Evolutionary conservation across 2,329 filamentous ascomycete species (phyloP).

Genomic region (Scedosporium dehoogii): DNA sequence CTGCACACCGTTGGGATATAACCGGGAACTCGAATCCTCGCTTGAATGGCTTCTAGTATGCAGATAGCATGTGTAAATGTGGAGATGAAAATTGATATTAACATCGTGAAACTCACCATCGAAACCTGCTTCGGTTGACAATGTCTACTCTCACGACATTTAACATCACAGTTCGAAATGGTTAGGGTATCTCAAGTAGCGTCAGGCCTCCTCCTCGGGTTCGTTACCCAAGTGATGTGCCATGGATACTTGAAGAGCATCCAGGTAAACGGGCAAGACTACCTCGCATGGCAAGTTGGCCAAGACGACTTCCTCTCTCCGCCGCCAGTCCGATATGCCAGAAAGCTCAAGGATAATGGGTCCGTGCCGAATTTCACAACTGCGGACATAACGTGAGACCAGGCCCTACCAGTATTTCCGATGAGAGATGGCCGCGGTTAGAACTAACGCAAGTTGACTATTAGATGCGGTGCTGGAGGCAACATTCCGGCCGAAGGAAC

Average conservation of each 20-base stretch:
- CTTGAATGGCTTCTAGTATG: background rate
- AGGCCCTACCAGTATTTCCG: no score
- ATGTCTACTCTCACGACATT: no score
- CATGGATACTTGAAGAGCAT: constrained; percentile 3
- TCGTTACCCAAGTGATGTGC: background rate
- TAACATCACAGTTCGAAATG: background rate
- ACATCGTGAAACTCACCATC: no score
- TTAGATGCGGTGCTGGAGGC: constrained; percentile 1
- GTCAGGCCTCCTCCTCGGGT: background rate
- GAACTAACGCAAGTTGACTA: no score
- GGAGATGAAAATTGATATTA: no score
- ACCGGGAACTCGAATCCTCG: background rate
- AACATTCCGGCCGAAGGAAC: background rate
- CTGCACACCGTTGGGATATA: background rate
- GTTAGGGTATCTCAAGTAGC: background rate
- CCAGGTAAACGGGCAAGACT: background rate
- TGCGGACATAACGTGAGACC: background rate
- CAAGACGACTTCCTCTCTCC: background rate
- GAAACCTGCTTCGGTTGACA: no score
- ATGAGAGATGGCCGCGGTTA: background rate
- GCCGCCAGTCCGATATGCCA: background rate
- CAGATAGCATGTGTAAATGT: no score
- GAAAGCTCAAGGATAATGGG: background rate
- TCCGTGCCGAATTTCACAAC: background rate
- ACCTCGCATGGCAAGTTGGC: constrained; percentile 2